Conservation (phyloP, 495 filamentous ascomycete genomes). For the Lentithecium fluviatile region DNA sequence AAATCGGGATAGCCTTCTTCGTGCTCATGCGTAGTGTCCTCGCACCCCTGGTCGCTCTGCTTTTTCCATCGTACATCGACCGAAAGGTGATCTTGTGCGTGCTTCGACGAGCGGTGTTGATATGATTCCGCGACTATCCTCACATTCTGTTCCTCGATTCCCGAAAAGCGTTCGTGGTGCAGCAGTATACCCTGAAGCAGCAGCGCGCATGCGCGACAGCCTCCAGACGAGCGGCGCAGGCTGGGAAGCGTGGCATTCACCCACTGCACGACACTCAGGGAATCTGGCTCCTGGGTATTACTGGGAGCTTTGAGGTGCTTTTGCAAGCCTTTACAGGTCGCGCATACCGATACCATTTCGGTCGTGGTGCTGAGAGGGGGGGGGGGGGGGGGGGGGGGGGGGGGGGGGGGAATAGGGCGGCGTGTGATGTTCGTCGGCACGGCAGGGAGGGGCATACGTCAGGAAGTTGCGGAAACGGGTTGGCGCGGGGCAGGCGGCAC, state of each 20-base stretch:
- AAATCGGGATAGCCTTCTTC: slow-evolving; percentile 28
- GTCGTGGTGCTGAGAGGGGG: slow-evolving; percentile 3
- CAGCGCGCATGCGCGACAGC: slow-evolving; percentile 33
- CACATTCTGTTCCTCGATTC: slow-evolving; percentile 19
- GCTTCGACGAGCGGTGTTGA: background rate
- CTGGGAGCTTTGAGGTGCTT: slow-evolving; percentile 16
- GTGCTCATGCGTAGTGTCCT: slow-evolving; percentile 17
- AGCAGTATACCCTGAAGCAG: slow-evolving; percentile 29
- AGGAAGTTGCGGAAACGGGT: background rate
- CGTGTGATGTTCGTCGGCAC: background rate
- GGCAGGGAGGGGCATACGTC: slow-evolving; percentile 1
- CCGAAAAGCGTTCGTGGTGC: slow-evolving; percentile 29
- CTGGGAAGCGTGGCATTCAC: slow-evolving; percentile 26
- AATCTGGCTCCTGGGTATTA: slow-evolving; percentile 12
- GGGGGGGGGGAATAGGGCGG: background rate
- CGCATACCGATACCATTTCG: slow-evolving; percentile 34
- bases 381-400: background rate
- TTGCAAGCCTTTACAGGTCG: slow-evolving; percentile 29
- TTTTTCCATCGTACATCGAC: slow-evolving; percentile 31
- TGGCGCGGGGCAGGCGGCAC: slow-evolving; percentile 14
- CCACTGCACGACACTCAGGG: background rate
- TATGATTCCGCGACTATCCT: slow-evolving; percentile 27
- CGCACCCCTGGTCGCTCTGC: background rate
- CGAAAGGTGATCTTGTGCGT: slow-evolving; percentile 28
- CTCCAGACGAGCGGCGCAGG: slow-evolving; percentile 24